These are phyloP conservation scores for Infundibulicybe gibba DNA, from an alignment of 768 basidiomycete species.

Conservation along the genomic window DNA sequence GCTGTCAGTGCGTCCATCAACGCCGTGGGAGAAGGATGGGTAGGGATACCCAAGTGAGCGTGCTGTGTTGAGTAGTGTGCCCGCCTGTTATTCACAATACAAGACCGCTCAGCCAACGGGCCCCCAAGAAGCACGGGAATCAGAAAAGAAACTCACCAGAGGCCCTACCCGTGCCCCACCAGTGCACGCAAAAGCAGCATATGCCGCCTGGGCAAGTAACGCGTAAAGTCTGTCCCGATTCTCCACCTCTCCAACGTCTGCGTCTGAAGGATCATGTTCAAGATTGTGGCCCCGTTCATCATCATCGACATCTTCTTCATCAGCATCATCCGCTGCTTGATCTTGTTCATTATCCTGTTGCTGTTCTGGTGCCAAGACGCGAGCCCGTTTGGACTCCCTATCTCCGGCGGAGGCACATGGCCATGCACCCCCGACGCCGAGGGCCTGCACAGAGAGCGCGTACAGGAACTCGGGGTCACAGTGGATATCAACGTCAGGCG, in stretches of 20 bases:
- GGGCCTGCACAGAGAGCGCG: conserved; percentile 33
- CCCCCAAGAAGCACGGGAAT: too few relatives aligned
- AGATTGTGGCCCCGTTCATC: conserved; percentile 42
- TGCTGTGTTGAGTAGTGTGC: conserved; percentile 67
- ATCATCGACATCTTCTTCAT: conserved; percentile 27
- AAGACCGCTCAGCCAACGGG: too few relatives aligned
- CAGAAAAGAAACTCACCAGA: too few relatives aligned
- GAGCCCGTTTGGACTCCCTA: not conserved
- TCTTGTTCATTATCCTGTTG: conserved; percentile 3
- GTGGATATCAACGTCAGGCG: conserved; percentile 5
- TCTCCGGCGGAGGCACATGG: conserved; percentile 3
- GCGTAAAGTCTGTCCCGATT: too few relatives aligned
- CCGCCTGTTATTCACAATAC: conserved; percentile 36
- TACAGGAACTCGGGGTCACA: conserved; percentile 25
- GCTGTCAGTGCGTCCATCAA: too few relatives aligned
- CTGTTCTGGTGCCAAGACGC: too few relatives aligned
- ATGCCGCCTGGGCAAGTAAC: too few relatives aligned
- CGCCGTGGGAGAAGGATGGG: too few relatives aligned
- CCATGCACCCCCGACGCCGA: conserved; percentile 33
- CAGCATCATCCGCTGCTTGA: conserved; percentile 2
- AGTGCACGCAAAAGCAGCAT: too few relatives aligned
- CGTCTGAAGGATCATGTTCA: too few relatives aligned
- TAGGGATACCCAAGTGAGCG: conserved; percentile 45
- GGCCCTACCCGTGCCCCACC: too few relatives aligned
- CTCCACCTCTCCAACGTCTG: too few relatives aligned